A percentile compares a stretch with the other conserved stretches of the same genome.
These are phyloP conservation scores for Heritiera littoralis DNA, from an alignment of 345 rosid species.

Conservation along the genomic window DNA sequence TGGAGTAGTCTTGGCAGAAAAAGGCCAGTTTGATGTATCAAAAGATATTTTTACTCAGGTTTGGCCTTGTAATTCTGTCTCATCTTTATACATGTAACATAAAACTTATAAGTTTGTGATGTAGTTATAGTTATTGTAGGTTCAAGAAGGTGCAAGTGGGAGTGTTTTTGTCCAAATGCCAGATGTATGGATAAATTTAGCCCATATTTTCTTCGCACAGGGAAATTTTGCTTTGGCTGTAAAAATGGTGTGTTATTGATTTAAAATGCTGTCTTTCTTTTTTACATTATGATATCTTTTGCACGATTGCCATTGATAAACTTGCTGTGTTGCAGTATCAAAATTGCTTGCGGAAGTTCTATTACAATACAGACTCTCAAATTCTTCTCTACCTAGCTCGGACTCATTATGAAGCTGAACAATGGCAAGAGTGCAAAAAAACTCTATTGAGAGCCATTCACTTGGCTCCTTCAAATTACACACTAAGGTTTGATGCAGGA, in stretches of 20 bases:
- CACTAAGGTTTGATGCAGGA: slow-evolving; percentile 93
- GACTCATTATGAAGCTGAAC: slow-evolving; percentile 98
- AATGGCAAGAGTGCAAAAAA: slow-evolving; percentile 99
- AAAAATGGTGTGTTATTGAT: slow-evolving; percentile 69
- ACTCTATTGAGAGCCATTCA: slow-evolving; percentile 90
- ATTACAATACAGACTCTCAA: slow-evolving; percentile 81
- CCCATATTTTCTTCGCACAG: slow-evolving; percentile 95
- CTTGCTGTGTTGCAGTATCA: slow-evolving; percentile 70
- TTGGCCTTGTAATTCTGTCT: slow-evolving; percentile 28
- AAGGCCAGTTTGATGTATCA: slow-evolving; percentile 93
- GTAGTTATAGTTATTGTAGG: slow-evolving; percentile 45
- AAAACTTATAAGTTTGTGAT: slow-evolving; percentile 16
- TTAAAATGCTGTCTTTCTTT: background rate
- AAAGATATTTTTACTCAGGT: slow-evolving; percentile 95
- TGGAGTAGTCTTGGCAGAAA: slow-evolving; percentile 93
- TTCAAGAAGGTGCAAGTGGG: slow-evolving; percentile 99
- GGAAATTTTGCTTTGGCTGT: slow-evolving; percentile 94
- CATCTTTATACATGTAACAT: slow-evolving; percentile 16
- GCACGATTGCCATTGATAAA: slow-evolving; percentile 8
- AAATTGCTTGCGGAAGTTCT: slow-evolving; percentile 95
- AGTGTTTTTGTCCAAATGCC: slow-evolving; percentile 95
- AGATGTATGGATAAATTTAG: slow-evolving; percentile 98
- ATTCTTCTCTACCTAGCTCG: slow-evolving; percentile 93
- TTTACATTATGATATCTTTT: background rate
- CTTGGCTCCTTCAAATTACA: slow-evolving; percentile 89